These are phyloP conservation scores for Gaeumannomyces tritici DNA, from an alignment of 2,329 filamentous ascomycete genomes.

Conservation along the genomic window DNA sequence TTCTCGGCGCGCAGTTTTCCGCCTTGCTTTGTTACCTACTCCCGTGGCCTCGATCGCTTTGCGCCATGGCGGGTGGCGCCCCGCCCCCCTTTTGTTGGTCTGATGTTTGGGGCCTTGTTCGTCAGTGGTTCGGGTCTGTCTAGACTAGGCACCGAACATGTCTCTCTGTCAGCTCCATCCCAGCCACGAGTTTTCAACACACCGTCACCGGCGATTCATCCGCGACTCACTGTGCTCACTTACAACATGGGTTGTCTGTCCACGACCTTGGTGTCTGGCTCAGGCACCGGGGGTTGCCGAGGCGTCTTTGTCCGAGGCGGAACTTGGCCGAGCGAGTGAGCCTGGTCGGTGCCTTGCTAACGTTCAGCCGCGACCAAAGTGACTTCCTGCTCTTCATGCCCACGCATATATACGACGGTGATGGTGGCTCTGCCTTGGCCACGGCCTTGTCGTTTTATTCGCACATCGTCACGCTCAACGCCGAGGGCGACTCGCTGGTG, in stretches of 20 bases:
- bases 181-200: background rate
- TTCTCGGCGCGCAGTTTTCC: background rate
- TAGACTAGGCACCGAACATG: background rate
- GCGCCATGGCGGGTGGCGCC: background rate
- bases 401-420: slow-evolving; percentile 25
- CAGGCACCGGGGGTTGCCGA: background rate
- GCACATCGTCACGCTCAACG: slow-evolving; percentile 77
- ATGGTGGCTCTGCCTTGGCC: slow-evolving; percentile 61
- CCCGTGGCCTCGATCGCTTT: background rate
- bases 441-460: slow-evolving; percentile 87
- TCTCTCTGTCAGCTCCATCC: background rate
- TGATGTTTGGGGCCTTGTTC: background rate
- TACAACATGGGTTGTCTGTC: background rate
- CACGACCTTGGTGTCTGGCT: background rate
- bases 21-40: background rate
- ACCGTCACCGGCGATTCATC: background rate
- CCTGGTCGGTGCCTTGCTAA: background rate
- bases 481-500: slow-evolving; percentile 89
- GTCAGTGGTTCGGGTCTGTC: background rate
- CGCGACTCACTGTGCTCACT: background rate
- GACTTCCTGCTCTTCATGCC: slow-evolving; percentile 91
- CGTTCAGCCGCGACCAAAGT: slow-evolving; percentile 31
- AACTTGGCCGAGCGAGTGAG: background rate
- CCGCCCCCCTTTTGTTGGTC: background rate
- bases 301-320: background rate